A percentile compares a stretch with the other conserved stretches of the same genome.
phyloP scores from a whole-genome alignment of 2,329 filamentous ascomycete genomes.

The Exophiala dermatitidis region DNA sequence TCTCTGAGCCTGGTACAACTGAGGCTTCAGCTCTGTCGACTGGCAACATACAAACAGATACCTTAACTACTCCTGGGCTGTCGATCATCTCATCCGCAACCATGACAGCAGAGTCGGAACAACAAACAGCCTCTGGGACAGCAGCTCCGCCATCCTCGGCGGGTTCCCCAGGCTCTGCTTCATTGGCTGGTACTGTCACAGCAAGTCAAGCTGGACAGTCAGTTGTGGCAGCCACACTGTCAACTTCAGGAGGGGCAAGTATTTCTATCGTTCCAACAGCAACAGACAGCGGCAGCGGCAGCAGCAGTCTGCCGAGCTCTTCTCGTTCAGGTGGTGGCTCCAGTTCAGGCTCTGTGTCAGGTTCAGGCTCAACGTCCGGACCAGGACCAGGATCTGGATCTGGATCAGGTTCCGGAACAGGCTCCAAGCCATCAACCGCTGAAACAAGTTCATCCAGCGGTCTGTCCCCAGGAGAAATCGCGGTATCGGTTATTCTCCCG shows the following conservation, averaged over 20 bases:
- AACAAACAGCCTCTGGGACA: constrained; percentile 2
- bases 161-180: background rate
- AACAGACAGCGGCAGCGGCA: constrained; percentile 6
- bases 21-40: background rate
- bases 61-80: background rate
- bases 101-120: background rate
- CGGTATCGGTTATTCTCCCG: constrained; percentile 18
- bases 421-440: constrained; percentile 3
- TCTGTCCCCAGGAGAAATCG: constrained; percentile 19
- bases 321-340: constrained; percentile 6
- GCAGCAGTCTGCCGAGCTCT: constrained; percentile 2
- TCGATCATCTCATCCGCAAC: background rate
- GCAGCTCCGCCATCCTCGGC: constrained; percentile 1
- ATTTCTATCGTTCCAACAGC: constrained; percentile 8
- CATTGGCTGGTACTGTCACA: background rate
- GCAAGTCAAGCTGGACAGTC: background rate
- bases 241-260: background rate
- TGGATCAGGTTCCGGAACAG: constrained; percentile 4
- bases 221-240: background rate
- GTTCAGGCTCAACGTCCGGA: background rate
- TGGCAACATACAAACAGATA: background rate
- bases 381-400: constrained; percentile 4
- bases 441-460: background rate
- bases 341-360: constrained; percentile 1
- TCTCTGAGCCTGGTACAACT: too few relatives aligned